Percentiles rank a stretch among this genome's conserved stretches.
Conservation (phyloP, 1,284 basidiomycete genomes). For the Ceratobasidium theobromae region DNA sequence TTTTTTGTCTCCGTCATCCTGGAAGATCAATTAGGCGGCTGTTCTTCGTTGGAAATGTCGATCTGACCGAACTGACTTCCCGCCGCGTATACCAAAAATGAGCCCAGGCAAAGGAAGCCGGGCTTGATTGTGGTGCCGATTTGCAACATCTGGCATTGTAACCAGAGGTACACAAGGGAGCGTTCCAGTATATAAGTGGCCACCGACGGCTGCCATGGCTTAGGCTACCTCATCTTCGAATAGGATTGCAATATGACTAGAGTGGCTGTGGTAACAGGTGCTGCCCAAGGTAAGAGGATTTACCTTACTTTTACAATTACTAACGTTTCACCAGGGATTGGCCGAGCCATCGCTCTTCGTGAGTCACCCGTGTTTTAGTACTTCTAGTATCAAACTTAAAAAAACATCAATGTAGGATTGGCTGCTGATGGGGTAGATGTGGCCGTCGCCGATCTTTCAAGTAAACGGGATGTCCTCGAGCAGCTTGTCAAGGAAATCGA, state of each 20-base stretch:
- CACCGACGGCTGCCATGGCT: too few species aligned
- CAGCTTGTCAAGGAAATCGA: conserved; percentile 29
- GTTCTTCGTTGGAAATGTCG: too few species aligned
- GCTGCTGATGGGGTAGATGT: conserved; percentile 48
- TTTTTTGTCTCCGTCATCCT: too few species aligned
- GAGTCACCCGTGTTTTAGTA: neutral
- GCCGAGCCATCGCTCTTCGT: conserved; percentile 48
- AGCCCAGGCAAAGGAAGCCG: too few species aligned
- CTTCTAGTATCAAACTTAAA: neutral
- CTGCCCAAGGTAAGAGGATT: conserved; percentile 36
- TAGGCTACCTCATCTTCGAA: neutral
- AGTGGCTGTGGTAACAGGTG: conserved; percentile 48
- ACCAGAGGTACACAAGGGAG: too few species aligned
- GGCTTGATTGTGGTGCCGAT: too few species aligned
- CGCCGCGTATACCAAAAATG: too few species aligned
- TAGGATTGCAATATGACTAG: neutral
- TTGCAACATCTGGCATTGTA: too few species aligned
- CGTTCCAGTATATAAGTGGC: too few species aligned
- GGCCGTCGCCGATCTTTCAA: conserved; percentile 46
- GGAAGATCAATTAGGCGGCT: too few species aligned
- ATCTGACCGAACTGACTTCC: too few species aligned
- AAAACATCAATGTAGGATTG: conserved; percentile 38
- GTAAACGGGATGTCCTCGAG: conserved; percentile 39
- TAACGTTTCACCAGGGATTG: conserved; percentile 45
- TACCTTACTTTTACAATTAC: too few species aligned